Evolutionary conservation across 495 filamentous ascomycete genomes (phyloP), one percentile per base, ranked within the genome.

Genomic region (Endocarpon pusillum): DNA sequence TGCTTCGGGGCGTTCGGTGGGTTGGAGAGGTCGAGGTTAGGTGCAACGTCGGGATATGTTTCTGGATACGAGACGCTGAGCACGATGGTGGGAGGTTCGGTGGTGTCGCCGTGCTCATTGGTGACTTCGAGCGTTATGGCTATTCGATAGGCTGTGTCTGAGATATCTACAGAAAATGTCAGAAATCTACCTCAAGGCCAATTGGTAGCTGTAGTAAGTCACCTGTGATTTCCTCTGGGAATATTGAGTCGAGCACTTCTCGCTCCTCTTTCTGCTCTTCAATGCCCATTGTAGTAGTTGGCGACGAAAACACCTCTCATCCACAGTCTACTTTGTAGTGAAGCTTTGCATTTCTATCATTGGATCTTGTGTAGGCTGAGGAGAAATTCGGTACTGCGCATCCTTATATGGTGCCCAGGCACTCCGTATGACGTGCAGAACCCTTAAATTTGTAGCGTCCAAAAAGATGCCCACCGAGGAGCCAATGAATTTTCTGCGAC

Each of bases 141-240:
- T 61, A 99, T 75, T 47, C 75, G 74, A 54, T 78, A 96, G 49
- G 86, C 75, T 19, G 66, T 79, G 22, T 89, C 81, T 39, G 81
- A 86, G 42, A 94, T 71, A 46, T 89, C 87, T 91, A 42, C 1
- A 20, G 29, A 10, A 18, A 16, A 19, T 4, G 3, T 4, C 1
- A 11, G 5, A 36, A 9, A 35, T 34, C 17, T 18, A n/a, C n/a
- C n/a, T n/a, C 4, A 21, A 6, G 29, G 11, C 3, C 5, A 1
- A 20, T 37, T n/a, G 9, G 19, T 11, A 5, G 19, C 19, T 9
- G 19, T 21, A 21, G 9, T 10, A 25, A 20, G 17, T 12, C 21
- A 91, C 86, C 80, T 68, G 76, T 81, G 33, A 96, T 93, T 54
- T 99, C 91, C 22, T 99, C 91, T 9, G 91, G 86, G 47, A 94